phyloP scores from a whole-genome alignment of 768 basidiomycete genomes.

The Boletus rubescentipes region DNA sequence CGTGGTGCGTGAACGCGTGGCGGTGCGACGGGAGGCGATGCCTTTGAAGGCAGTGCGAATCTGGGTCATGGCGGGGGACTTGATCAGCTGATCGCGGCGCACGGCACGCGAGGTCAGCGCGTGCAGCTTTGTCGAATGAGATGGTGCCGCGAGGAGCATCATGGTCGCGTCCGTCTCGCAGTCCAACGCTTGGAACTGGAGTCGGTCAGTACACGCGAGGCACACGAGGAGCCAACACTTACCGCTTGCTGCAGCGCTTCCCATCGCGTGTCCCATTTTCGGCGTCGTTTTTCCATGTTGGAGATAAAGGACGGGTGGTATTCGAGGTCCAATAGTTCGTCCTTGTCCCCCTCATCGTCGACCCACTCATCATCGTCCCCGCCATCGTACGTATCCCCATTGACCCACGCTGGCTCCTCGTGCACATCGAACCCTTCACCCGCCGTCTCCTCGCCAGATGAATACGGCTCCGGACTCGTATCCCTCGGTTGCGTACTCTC shows the following conservation, averaged over 20 bases:
- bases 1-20: slow-evolving; percentile 41
- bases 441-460: slow-evolving; percentile 77
- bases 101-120: slow-evolving; percentile 66
- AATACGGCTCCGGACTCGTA: slow-evolving; percentile 74
- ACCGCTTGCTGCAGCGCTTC: slow-evolving; percentile 73
- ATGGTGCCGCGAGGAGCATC: slow-evolving; percentile 70
- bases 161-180: slow-evolving; percentile 80
- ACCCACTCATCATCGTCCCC: slow-evolving; percentile 61
- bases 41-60: slow-evolving; percentile 60
- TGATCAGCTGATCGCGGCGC: slow-evolving; percentile 52
- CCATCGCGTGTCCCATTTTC: slow-evolving; percentile 77
- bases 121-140: slow-evolving; percentile 67
- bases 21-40: slow-evolving; percentile 57
- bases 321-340: slow-evolving; percentile 72
- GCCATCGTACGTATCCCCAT: slow-evolving; percentile 17
- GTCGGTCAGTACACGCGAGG: background rate
- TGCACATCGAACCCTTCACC: slow-evolving; percentile 54
- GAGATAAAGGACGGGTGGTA: slow-evolving; percentile 72
- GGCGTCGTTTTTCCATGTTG: slow-evolving; percentile 63
- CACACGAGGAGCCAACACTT: slow-evolving; percentile 17
- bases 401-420: slow-evolving; percentile 41
- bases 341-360: slow-evolving; percentile 68
- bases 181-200: slow-evolving; percentile 74
- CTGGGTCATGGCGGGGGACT: slow-evolving; percentile 48
- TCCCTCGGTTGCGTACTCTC: slow-evolving; percentile 83